Evolutionary conservation across 2,329 filamentous ascomycete genomes (phyloP).

Genomic region (Whalleya microplaca): DNA sequence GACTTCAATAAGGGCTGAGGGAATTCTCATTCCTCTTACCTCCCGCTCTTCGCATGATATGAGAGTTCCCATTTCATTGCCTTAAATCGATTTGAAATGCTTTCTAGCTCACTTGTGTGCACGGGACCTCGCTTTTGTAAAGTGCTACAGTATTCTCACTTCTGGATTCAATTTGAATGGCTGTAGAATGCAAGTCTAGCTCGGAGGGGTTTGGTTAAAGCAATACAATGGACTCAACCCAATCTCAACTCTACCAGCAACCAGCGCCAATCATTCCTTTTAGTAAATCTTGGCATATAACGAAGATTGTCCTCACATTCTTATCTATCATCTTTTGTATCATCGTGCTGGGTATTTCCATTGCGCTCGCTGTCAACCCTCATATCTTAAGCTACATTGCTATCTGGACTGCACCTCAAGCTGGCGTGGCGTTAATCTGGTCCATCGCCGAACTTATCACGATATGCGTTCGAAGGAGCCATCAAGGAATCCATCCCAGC

Average conservation of each 20-base stretch:
- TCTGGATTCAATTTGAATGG: not conserved
- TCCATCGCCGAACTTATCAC: conserved; percentile 27
- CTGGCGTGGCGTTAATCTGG: conserved; percentile 29
- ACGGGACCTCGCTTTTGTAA: not conserved
- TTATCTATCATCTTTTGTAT: conserved; percentile 24
- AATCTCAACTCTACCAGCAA: conserved; percentile 12
- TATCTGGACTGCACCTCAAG: conserved; percentile 31
- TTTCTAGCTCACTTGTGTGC: not conserved
- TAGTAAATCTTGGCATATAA: conserved; percentile 17
- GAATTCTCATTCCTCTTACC: not conserved
- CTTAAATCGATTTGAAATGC: not conserved
- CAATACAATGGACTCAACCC: conserved; percentile 19
- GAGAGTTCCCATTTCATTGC: not conserved
- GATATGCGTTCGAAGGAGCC: conserved; percentile 12
- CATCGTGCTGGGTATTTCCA: conserved; percentile 26
- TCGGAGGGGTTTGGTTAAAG: not conserved
- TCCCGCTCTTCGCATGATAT: too few relatives aligned
- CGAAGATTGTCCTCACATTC: conserved; percentile 22
- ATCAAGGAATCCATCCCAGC: conserved; percentile 36
- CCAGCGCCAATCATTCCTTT: not conserved
- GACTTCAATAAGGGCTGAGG: not conserved
- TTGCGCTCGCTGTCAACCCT: conserved; percentile 19
- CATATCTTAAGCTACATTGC: conserved; percentile 18
- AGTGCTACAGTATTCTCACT: not conserved
- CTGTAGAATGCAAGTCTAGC: not conserved